Base-by-base conservation (phyloP, 495 filamentous ascomycete species). In the Penicillium angulare region DNA sequence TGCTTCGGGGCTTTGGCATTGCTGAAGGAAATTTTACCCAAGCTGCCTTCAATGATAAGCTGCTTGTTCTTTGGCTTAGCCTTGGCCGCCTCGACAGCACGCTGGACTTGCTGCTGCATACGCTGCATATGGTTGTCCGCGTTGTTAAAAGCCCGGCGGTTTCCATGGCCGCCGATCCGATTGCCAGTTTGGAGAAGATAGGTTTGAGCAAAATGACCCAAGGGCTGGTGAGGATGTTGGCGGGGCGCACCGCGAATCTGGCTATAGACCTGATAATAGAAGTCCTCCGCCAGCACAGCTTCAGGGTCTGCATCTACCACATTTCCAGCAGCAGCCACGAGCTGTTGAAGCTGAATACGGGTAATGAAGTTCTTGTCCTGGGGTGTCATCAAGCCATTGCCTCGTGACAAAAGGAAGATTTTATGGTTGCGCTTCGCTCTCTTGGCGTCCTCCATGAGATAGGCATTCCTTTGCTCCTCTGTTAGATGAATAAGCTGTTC, bases 331-430 rank as follows among this genome's bases (percentile, higher is more conserved):
- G 90, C 90, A 5, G 91, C 84, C 36, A 99, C 89, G 21, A 99
- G 80, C 60, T 97, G 95, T 65, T 97, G 95, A 32, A 99, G 78
- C 63, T 99, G 93, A 44, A 99, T 97, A 12, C 95, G 84, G 8
- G 95, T 97, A 50, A 99, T 93, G 65, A 97, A 99, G 61, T 97
- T 99, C 78, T 99, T 99, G 69, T 99, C 93, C 63, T 96, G 90
- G 2, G 95, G 95, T 16, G 95, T 97, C 93, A 99, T 99, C 47
- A 99, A 66, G 21, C 93, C 95, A 62, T 99, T 97, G 59, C 95
- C 92, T 59, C 86, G 88, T 7, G 95, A 95, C 20, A 99, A 74
- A 20, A 93, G 79, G 60, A 88, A 90, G 46, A 99, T 99, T 74
- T 99, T 99, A 75, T 97, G 92, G 63, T 97, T 97, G 24, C 93